These are phyloP conservation scores for Zoysia matrella DNA, from an alignment of 202 grass and related monocot genomes.

Conservation along the genomic window DNA sequence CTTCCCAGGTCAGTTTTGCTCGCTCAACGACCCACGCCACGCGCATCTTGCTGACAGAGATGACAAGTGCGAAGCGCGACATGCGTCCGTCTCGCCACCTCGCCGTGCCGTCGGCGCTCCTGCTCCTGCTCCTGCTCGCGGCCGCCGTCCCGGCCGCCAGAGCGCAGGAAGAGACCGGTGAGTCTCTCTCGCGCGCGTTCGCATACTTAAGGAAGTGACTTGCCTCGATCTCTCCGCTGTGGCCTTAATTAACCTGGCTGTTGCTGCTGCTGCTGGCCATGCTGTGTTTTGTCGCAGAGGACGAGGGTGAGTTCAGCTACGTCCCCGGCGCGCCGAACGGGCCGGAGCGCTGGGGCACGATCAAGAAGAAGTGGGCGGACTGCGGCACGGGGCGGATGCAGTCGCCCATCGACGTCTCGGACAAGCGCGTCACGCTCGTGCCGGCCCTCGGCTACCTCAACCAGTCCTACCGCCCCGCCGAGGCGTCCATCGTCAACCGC, in stretches of 20 bases:
- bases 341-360: slow-evolving; percentile 65
- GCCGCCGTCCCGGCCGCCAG: slow-evolving; percentile 12
- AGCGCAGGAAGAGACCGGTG: slow-evolving; percentile 46
- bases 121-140: neutral
- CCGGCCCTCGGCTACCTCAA: slow-evolving; percentile 53
- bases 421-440: slow-evolving; percentile 49
- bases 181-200: neutral
- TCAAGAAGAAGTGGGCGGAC: slow-evolving; percentile 64
- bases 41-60: neutral
- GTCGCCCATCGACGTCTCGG: slow-evolving; percentile 73
- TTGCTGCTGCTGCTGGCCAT: too few relatives aligned
- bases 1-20: neutral
- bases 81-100: neutral
- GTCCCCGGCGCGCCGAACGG: slow-evolving; percentile 1
- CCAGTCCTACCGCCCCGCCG: slow-evolving; percentile 50
- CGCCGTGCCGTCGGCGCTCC: neutral
- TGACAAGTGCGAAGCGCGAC: neutral
- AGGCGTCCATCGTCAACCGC: slow-evolving; percentile 63
- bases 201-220: too few relatives aligned
- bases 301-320: slow-evolving; percentile 67
- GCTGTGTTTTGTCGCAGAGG: neutral
- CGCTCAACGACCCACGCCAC: neutral
- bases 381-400: slow-evolving; percentile 68
- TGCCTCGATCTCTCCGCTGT: too few relatives aligned
- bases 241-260: too few relatives aligned